A percentile compares a stretch with the other conserved stretches of the same genome.
Conservation (phyloP, 2,329 filamentous ascomycete species). For the Penicillium sp. region DNA sequence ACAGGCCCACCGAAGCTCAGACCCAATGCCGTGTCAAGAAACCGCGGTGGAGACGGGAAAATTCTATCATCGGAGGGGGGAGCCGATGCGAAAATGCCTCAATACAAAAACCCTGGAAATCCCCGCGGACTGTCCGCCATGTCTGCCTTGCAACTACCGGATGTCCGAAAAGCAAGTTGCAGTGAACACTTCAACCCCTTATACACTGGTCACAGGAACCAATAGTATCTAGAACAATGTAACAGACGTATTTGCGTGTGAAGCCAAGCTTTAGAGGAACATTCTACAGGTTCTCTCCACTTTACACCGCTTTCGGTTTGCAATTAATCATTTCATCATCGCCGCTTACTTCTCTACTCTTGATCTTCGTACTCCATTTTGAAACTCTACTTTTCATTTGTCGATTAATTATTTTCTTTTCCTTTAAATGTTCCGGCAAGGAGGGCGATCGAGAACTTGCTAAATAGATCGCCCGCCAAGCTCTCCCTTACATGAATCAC, state of each 20-base stretch:
- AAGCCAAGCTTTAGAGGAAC: constrained; percentile 1
- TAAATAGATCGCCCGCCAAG: constrained; percentile 22
- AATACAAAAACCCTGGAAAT: not conserved
- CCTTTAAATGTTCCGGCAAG: constrained; percentile 13
- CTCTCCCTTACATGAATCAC: constrained; percentile 24
- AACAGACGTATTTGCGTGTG: not conserved
- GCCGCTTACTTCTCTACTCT: not conserved
- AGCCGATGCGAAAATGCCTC: constrained; percentile 14
- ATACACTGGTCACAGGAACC: not conserved
- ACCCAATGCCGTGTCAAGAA: not conserved
- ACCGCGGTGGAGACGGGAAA: constrained; percentile 13
- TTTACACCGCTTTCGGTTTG: constrained; percentile 11
- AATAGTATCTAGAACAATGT: not conserved
- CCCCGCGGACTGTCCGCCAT: not conserved
- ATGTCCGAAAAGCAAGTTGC: constrained; percentile 6
- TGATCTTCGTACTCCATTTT: not conserved
- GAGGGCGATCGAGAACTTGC: constrained; percentile 17
- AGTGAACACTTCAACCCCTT: no score
- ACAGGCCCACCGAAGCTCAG: not conserved
- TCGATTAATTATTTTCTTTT: not conserved
- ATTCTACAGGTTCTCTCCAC: not conserved
- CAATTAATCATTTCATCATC: constrained; percentile 9
- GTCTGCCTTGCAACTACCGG: constrained; percentile 8
- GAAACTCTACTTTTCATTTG: constrained; percentile 4
- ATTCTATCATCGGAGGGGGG: constrained; percentile 5